Conservation (phyloP, 2,329 filamentous ascomycete species). For the Didymella keratinophila region DNA sequence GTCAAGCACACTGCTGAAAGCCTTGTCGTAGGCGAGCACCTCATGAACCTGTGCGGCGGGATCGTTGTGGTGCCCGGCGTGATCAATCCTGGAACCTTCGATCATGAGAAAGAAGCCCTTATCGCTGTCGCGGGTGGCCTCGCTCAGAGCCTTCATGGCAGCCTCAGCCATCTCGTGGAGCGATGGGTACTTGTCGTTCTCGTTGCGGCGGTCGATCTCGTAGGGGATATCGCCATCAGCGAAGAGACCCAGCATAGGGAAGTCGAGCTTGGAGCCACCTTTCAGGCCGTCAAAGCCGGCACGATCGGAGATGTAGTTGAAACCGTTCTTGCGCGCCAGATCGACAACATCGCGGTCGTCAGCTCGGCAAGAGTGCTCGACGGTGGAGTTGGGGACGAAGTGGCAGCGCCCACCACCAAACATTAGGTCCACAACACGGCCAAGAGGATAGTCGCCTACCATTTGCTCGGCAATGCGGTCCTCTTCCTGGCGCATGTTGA, state of each 20-base stretch:
- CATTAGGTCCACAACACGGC: constrained; percentile 88
- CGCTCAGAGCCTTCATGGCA: constrained; percentile 79
- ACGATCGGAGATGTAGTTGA: constrained; percentile 77
- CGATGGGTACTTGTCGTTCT: constrained; percentile 83
- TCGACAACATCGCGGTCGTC: constrained; percentile 80
- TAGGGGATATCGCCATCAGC: constrained; percentile 85
- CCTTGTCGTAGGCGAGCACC: constrained; percentile 91
- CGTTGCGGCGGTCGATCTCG: constrained; percentile 85
- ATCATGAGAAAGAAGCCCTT: constrained; percentile 99
- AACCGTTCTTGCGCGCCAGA: constrained; percentile 79
- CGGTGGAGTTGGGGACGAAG: constrained; percentile 82
- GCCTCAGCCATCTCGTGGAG: constrained; percentile 90
- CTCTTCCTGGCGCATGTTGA: constrained; percentile 78
- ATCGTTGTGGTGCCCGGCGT: constrained; percentile 75
- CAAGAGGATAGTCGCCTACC: constrained; percentile 85
- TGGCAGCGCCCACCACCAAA: constrained; percentile 92
- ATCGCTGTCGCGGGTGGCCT: constrained; percentile 82
- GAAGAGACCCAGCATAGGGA: constrained; percentile 88
- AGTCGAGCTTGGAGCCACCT: constrained; percentile 69
- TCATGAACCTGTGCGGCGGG: constrained; percentile 71
- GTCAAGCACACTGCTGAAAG: constrained; percentile 82
- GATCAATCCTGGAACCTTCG: constrained; percentile 94
- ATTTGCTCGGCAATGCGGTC: constrained; percentile 93
- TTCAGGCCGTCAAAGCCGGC: constrained; percentile 78
- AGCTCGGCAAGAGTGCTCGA: constrained; percentile 76